Evolutionary conservation across 2,329 filamentous ascomycete species (phyloP).

Genomic region (Clonostachys byssicola): DNA sequence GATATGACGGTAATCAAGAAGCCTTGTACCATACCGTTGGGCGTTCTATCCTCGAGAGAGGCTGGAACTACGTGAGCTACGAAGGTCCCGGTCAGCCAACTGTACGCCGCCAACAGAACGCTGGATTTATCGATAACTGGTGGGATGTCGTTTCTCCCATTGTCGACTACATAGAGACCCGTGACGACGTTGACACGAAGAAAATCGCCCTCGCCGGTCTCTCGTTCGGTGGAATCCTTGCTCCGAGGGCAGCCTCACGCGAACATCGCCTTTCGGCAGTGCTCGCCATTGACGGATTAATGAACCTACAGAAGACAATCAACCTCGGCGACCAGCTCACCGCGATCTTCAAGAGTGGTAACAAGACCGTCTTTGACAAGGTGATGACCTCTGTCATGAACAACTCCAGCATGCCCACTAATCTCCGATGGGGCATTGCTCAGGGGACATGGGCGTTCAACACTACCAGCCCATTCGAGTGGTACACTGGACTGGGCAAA

Average conservation of each 20-base stretch:
- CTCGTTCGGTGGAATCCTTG: conserved; percentile 34
- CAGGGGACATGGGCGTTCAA: conserved; percentile 26
- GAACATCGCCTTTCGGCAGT: conserved; percentile 32
- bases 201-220: conserved; percentile 30
- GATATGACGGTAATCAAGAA: conserved; percentile 31
- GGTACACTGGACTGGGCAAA: conserved; percentile 6
- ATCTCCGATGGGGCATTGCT: conserved; percentile 17
- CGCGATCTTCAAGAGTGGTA: conserved; percentile 4
- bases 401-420: conserved; percentile 7
- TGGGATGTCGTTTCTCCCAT: conserved; percentile 31
- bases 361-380: conserved; percentile 9
- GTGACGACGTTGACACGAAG: conserved; percentile 19
- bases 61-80: conserved; percentile 37
- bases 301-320: conserved; percentile 8
- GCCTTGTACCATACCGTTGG: conserved; percentile 26
- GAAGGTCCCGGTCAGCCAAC: conserved; percentile 40
- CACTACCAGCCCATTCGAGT: conserved; percentile 17
- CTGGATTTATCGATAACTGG: conserved; percentile 40
- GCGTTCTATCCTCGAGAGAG: conserved; percentile 21
- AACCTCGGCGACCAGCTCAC: too few relatives aligned
- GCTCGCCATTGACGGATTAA: conserved; percentile 26
- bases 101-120: conserved; percentile 28
- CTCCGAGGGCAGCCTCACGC: conserved; percentile 33
- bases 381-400: background rate
- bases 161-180: conserved; percentile 25